Conservation (phyloP, 2,329 filamentous ascomycete genomes). For the Sphaerulina populicola region DNA sequence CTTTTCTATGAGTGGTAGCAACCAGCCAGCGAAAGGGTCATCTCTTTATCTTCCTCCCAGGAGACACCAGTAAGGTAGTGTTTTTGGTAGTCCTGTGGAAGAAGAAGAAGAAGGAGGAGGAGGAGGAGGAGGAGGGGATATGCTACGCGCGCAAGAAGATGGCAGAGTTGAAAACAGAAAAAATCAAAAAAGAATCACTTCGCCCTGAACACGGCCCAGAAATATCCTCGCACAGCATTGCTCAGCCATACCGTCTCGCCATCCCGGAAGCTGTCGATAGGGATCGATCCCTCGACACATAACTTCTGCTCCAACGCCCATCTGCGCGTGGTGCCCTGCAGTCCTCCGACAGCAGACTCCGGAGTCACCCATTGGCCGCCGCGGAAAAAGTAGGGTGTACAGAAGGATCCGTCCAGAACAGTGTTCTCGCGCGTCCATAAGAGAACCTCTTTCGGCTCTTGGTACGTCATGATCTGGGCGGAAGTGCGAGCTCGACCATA, state of each 20-base stretch:
- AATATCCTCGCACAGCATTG: constrained; percentile 76
- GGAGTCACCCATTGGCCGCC: constrained; percentile 72
- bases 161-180: background rate
- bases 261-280: constrained; percentile 52
- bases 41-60: too few relatives aligned
- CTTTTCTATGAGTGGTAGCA: too few relatives aligned
- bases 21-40: too few relatives aligned
- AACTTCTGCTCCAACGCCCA: constrained; percentile 68
- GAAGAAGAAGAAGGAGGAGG: too few relatives aligned
- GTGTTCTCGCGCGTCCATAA: constrained; percentile 57
- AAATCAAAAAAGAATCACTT: background rate
- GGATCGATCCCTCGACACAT: constrained; percentile 57
- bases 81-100: too few relatives aligned
- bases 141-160: background rate
- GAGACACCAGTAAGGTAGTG: too few relatives aligned
- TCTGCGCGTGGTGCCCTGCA: constrained; percentile 70
- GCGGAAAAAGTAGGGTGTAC: constrained; percentile 73
- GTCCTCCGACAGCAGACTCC: constrained; percentile 59
- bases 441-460: constrained; percentile 58
- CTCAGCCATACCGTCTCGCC: constrained; percentile 82
- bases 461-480: constrained; percentile 44
- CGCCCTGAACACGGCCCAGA: constrained; percentile 22
- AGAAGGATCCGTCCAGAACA: constrained; percentile 75
- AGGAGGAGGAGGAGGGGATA: too few relatives aligned
- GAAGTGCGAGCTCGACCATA: constrained; percentile 64